These are phyloP conservation scores for Delonix regia DNA, from an alignment of 306 rosid genomes.

Conservation along the genomic window DNA sequence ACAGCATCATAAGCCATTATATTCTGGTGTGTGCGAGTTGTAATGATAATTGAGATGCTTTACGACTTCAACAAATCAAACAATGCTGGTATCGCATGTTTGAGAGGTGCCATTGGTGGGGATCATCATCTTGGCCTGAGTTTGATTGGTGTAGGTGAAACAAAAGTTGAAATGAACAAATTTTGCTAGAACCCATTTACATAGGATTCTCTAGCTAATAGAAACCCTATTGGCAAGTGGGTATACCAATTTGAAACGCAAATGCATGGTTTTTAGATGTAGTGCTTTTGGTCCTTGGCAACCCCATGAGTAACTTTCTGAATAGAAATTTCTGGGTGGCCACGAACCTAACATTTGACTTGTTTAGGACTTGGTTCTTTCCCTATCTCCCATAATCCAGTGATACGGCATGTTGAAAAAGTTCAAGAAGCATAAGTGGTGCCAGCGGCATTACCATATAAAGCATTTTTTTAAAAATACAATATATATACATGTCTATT, in stretches of 20 bases:
- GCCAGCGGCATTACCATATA: too few species aligned
- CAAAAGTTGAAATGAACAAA: neutral
- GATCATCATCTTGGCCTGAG: neutral
- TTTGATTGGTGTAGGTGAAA: neutral
- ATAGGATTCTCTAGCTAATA: conserved; percentile 41
- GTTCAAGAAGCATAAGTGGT: too few species aligned
- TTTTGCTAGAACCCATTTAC: neutral
- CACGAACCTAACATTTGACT: conserved; percentile 36
- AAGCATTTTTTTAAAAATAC: too few species aligned
- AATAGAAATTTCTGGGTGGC: neutral
- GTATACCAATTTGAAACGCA: conserved; percentile 19
- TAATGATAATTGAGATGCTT: too few species aligned
- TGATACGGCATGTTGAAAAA: neutral
- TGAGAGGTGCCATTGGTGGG: neutral
- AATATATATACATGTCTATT: too few species aligned
- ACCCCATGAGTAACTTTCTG: neutral
- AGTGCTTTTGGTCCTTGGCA: conserved; percentile 9
- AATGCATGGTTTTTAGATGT: neutral
- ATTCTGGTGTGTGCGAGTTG: conserved; percentile 13
- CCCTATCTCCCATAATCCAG: conserved; percentile 31
- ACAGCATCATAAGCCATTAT: conserved; percentile 16
- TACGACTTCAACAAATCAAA: conserved; percentile 35
- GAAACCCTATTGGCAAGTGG: neutral
- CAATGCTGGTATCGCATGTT: neutral
- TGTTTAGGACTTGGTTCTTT: neutral